phyloP scores from a whole-genome alignment of 192 early-diverging fungal species.

The Coemansia sp. region DNA sequence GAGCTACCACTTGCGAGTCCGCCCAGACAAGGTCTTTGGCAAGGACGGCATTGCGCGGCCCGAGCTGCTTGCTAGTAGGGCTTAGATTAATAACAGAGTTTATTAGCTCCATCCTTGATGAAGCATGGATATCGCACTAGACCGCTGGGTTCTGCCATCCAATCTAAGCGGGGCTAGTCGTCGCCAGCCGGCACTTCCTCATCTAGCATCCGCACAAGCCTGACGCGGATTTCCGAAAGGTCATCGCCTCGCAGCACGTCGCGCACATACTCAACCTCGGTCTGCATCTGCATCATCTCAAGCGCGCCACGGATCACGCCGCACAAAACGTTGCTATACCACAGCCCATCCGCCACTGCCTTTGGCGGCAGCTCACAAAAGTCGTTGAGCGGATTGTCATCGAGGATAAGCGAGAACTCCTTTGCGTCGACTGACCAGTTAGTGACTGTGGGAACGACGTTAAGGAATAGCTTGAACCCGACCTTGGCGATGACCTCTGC shows the following conservation, averaged over 20 bases:
- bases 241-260: constrained; percentile 87
- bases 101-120: no score
- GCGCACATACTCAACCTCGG: constrained; percentile 79
- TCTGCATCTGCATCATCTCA: constrained; percentile 97
- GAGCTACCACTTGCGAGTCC: constrained; percentile 37
- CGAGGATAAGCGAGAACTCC: constrained; percentile 91
- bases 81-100: not conserved
- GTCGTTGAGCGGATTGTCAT: constrained; percentile 96
- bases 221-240: constrained; percentile 87
- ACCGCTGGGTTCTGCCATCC: not conserved
- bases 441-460: constrained; percentile 79
- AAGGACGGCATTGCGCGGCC: constrained; percentile 27
- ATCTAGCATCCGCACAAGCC: constrained; percentile 81
- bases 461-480: constrained; percentile 96
- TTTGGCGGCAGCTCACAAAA: constrained; percentile 95
- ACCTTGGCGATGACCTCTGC: constrained; percentile 95
- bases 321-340: constrained; percentile 96
- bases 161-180: constrained; percentile 53
- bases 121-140: no score
- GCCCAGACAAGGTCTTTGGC: constrained; percentile 42
- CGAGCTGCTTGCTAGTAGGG: not conserved
- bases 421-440: constrained; percentile 79
- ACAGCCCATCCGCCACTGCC: constrained; percentile 70
- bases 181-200: constrained; percentile 95
- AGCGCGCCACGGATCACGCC: constrained; percentile 92